Evolutionary conservation across 306 rosid genomes (phyloP).

Genomic region (Glycine tomentella): DNA sequence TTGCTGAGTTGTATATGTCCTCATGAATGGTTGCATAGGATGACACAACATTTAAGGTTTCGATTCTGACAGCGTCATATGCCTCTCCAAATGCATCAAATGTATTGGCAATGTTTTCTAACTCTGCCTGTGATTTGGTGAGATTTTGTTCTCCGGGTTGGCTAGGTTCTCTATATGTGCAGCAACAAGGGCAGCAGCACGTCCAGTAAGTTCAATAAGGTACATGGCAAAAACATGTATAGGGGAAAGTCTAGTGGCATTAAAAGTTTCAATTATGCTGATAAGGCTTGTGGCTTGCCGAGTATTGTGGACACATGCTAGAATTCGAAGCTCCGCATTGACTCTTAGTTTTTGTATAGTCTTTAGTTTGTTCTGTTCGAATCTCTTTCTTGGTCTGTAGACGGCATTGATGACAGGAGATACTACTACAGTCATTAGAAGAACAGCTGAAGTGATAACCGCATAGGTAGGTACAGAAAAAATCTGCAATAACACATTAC

Average conservation of each 20-base stretch:
- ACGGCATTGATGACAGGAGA: conserved; percentile 35
- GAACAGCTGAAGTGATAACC: conserved; percentile 20
- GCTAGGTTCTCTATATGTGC: conserved; percentile 33
- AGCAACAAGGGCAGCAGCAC: conserved; percentile 48
- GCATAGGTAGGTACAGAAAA: conserved; percentile 15
- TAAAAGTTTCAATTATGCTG: conserved; percentile 42
- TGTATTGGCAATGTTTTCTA: conserved; percentile 29
- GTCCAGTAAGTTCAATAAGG: conserved; percentile 51
- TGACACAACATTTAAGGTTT: conserved; percentile 45
- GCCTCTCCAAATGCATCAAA: conserved; percentile 40
- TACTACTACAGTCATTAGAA: conserved; percentile 50
- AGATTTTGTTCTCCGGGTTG: conserved; percentile 35
- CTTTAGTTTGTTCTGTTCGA: conserved; percentile 42
- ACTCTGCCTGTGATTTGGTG: conserved; percentile 44
- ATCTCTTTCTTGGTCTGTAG: conserved; percentile 49
- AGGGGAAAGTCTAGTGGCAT: conserved; percentile 45
- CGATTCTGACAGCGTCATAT: conserved; percentile 37
- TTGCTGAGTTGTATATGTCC: conserved; percentile 44
- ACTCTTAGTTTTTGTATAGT: conserved; percentile 47
- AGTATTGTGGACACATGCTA: conserved; percentile 52
- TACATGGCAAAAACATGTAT: conserved; percentile 46
- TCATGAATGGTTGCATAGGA: conserved; percentile 50
- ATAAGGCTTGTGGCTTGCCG: conserved; percentile 41
- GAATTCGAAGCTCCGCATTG: conserved; percentile 52
- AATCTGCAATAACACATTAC: conserved; percentile 42